Percentiles rank a stretch among this genome's conserved stretches.
These are phyloP conservation scores for Vitis hybrid DNA, from an alignment of 177 flowering plant species.

Conservation along the genomic window DNA sequence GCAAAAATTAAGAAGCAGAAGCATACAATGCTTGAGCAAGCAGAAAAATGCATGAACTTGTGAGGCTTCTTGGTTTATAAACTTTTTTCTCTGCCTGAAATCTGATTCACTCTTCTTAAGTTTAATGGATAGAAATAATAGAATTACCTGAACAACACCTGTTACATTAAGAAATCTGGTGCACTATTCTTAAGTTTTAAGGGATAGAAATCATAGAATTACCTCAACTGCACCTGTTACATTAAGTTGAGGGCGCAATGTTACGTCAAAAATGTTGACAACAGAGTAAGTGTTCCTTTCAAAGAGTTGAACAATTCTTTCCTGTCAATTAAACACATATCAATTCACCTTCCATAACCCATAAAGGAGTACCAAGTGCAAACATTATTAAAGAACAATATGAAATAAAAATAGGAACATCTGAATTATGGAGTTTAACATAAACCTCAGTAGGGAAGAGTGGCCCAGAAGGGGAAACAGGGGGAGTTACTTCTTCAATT, in stretches of 20 bases:
- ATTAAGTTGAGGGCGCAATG: constrained; percentile 89
- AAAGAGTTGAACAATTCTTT: constrained; percentile 73
- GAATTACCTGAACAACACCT: no score
- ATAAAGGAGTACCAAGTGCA: neutral
- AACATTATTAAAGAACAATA: constrained; percentile 3
- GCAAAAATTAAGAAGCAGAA: neutral
- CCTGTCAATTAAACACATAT: constrained; percentile 47
- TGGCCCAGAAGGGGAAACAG: constrained; percentile 59
- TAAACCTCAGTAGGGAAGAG: constrained; percentile 84
- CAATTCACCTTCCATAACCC: constrained; percentile 20
- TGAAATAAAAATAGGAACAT: neutral
- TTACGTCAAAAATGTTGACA: constrained; percentile 90
- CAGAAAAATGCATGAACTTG: neutral
- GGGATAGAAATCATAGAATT: constrained; percentile 9
- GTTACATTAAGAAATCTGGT: no score
- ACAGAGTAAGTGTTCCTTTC: constrained; percentile 88
- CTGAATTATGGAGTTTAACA: neutral
- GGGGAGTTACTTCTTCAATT: constrained; percentile 82
- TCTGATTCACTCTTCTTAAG: no score
- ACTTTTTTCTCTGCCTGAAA: neutral
- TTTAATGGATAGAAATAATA: no score
- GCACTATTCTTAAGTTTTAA: no score
- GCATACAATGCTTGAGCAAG: neutral
- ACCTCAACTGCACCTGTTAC: constrained; percentile 96
- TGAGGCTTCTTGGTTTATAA: neutral